Conservation (phyloP, 495 filamentous ascomycete species). For the Xylaria longipes region DNA sequence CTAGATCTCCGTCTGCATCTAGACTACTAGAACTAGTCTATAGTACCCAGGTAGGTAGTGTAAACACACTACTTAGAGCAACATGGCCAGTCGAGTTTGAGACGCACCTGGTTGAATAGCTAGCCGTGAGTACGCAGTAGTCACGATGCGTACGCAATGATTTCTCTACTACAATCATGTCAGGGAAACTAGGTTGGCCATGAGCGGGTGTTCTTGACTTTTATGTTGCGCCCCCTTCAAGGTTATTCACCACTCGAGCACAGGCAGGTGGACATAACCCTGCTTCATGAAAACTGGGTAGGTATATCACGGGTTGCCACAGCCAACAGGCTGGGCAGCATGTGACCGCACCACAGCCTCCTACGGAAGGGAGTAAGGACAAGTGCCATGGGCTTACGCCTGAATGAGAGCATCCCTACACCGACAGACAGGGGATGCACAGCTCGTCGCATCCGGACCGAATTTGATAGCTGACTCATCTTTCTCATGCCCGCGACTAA, state of each 20-base stretch:
- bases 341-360: slow-evolving; percentile 2
- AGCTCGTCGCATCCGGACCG: background rate
- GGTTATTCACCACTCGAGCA: background rate
- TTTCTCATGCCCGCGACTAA: background rate
- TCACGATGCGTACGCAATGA: too few relatives aligned
- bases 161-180: background rate
- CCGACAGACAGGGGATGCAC: background rate
- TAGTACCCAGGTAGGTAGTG: too few relatives aligned
- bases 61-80: background rate
- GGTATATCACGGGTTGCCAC: slow-evolving; percentile 1
- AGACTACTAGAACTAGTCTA: too few relatives aligned
- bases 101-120: background rate
- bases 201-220: background rate
- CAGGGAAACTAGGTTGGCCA: background rate
- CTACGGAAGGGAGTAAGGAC: background rate
- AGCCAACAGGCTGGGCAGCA: background rate
- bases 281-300: background rate
- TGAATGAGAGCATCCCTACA: background rate
- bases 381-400: background rate
- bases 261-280: background rate
- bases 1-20: background rate
- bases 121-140: background rate
- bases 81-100: background rate
- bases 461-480: background rate
- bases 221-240: background rate